Evolutionary conservation across 2,329 filamentous ascomycete species (phyloP).

Genomic region (Penicillium sp.): DNA sequence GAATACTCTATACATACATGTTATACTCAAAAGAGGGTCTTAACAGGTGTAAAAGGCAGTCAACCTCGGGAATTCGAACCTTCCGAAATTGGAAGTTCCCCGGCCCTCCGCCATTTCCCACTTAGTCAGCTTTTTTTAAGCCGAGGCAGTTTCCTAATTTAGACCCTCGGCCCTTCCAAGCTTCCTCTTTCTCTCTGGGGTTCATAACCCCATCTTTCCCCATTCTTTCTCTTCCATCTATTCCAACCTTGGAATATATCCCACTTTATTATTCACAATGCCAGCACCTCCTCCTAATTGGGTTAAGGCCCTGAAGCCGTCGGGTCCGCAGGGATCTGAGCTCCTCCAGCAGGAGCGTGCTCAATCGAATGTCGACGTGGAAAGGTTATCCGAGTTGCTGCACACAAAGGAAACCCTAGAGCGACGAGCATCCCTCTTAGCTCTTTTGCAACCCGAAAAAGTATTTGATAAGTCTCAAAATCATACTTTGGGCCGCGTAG

Average conservation of each 20-base stretch:
- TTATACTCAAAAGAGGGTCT: neutral
- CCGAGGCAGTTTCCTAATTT: slow-evolving; percentile 26
- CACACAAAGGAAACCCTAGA: slow-evolving; percentile 65
- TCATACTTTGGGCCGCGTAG: slow-evolving; percentile 68
- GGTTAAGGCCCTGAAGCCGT: slow-evolving; percentile 65
- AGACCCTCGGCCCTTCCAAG: slow-evolving; percentile 18
- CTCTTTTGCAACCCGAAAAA: slow-evolving; percentile 64
- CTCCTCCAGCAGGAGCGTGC: slow-evolving; percentile 67
- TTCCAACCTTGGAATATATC: neutral
- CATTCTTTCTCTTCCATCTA: neutral
- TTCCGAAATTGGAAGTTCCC: neutral
- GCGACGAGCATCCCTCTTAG: slow-evolving; percentile 59
- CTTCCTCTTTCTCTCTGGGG: slow-evolving; percentile 16
- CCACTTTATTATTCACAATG: slow-evolving; percentile 23
- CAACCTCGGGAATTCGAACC: neutral
- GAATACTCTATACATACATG: neutral
- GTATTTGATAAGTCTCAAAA: slow-evolving; percentile 78
- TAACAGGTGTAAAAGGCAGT: neutral
- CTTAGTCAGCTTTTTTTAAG: slow-evolving; percentile 9
- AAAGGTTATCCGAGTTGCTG: slow-evolving; percentile 65
- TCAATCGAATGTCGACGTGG: slow-evolving; percentile 64
- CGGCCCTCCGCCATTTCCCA: neutral
- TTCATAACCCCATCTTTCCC: slow-evolving; percentile 14
- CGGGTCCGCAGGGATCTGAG: slow-evolving; percentile 66
- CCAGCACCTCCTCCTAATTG: slow-evolving; percentile 54